Evolutionary conservation across 2,329 filamentous ascomycete species (phyloP), one percentile per base, ranked within the genome.

Genomic region (Aspergillus fructus): DNA sequence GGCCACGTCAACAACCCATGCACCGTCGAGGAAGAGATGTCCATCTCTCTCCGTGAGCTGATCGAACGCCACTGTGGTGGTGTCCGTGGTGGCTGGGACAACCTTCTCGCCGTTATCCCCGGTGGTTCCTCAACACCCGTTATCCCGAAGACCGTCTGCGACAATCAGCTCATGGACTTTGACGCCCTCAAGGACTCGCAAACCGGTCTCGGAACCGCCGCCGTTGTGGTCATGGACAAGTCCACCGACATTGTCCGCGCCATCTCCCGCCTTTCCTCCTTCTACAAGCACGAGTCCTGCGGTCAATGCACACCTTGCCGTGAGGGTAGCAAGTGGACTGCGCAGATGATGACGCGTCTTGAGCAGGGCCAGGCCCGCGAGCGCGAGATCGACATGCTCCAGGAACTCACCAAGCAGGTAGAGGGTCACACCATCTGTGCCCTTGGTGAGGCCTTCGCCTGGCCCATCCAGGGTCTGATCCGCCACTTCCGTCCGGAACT

Each of bases 1-100:
- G 94, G 94, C 27, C 91, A 97, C 76, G 94, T 99, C 81, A 99
- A 99, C 85, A 96, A 97, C 82, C 94, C 94, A 54, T 91, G 86
- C 76, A 97, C 94, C 1, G 94, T 99, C 60, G 94, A 99, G 78
- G 94, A 99, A 80, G 94, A 99, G 80, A 99, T 99, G 94, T 96
- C 91, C 52, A 99, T 99, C 66, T 89, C 94, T 43, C 86, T 99
- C 59, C 89, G 90, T 45, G 94, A 99, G 78, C 86, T 99, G 62
- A 97, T 99, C 69, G 94, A 99, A 63, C 94, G 91, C 81, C 94
- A 99, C 85, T 97, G 94, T 74, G 94, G 94, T 74, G 94, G 94
- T 76, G 94, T 99, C 52, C 88, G 87, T 68, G 94, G 94, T 62
- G 94, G 94, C 58, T 99, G 94, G 94, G 94, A 99, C 76, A 99